A percentile compares a stretch with the other conserved stretches of the same genome.
Conservation (phyloP, 306 rosid species). For the Quercus rubra region DNA sequence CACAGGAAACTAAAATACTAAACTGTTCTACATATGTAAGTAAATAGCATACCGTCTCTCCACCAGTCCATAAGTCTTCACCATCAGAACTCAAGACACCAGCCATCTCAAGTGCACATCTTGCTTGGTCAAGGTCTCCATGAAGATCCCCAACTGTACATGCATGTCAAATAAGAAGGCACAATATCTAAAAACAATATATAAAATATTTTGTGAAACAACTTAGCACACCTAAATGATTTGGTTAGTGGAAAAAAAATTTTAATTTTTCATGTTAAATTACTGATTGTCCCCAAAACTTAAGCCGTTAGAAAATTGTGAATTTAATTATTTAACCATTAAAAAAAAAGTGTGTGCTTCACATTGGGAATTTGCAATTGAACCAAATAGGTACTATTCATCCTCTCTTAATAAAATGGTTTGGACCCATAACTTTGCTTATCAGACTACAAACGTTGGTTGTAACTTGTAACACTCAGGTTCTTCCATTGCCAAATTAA, state of each 20-base stretch:
- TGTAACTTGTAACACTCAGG: background rate
- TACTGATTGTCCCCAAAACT: too few relatives aligned
- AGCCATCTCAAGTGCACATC: constrained; percentile 86
- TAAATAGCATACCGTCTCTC: constrained; percentile 56
- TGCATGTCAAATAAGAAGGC: constrained; percentile 3
- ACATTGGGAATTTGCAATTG: constrained; percentile 6
- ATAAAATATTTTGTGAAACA: background rate
- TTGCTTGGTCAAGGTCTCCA: constrained; percentile 84
- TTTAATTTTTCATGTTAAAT: too few relatives aligned
- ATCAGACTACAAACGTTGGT: too few relatives aligned
- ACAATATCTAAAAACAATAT: background rate
- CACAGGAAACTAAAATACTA: background rate
- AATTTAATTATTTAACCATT: too few relatives aligned
- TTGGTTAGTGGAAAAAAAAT: background rate
- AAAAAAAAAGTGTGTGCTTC: background rate
- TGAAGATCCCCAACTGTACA: constrained; percentile 87
- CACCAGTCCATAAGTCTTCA: constrained; percentile 84
- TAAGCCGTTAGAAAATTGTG: too few relatives aligned
- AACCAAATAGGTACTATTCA: background rate
- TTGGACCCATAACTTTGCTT: too few relatives aligned
- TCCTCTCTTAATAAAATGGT: too few relatives aligned
- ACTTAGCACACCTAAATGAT: background rate
- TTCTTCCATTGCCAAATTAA: background rate
- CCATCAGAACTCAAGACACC: constrained; percentile 81
- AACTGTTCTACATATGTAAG: background rate